These are phyloP conservation scores for Backusella sp. DNA, from an alignment of 192 early-diverging fungal species.

Conservation along the genomic window DNA sequence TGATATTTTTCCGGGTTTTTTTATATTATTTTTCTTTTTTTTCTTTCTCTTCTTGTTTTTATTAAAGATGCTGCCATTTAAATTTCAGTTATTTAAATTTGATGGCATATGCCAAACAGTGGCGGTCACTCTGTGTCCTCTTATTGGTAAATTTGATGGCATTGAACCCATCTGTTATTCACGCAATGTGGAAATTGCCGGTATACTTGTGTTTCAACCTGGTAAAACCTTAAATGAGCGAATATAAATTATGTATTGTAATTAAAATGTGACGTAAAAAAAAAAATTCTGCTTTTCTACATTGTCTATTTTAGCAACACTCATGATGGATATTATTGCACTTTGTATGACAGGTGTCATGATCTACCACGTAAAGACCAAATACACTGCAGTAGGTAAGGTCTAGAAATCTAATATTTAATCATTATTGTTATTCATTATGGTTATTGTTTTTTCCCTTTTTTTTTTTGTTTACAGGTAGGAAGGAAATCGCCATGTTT, in stretches of 20 bases:
- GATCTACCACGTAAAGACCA: slow-evolving; percentile 94
- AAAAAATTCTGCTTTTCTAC: background rate
- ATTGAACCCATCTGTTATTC: slow-evolving; percentile 91
- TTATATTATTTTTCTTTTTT: background rate
- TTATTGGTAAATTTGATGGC: slow-evolving; percentile 71
- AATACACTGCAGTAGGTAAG: slow-evolving; percentile 97
- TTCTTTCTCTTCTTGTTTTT: background rate
- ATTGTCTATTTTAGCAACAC: slow-evolving; percentile 59
- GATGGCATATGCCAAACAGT: slow-evolving; percentile 85
- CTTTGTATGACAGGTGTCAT: slow-evolving; percentile 94
- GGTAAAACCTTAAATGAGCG: slow-evolving; percentile 36
- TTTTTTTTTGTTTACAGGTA: slow-evolving; percentile 50
- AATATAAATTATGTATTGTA: background rate
- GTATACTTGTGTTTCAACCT: slow-evolving; percentile 90
- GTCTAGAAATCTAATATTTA: background rate
- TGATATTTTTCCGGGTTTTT: background rate
- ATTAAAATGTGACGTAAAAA: slow-evolving; percentile 5
- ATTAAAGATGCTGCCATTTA: slow-evolving; percentile 10
- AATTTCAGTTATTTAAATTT: slow-evolving; percentile 76
- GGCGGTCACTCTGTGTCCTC: slow-evolving; percentile 84
- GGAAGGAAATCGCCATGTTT: slow-evolving; percentile 97
- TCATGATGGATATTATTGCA: slow-evolving; percentile 89
- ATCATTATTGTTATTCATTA: background rate
- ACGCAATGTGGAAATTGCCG: slow-evolving; percentile 86
- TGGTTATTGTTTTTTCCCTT: background rate